Evolutionary conservation across 176 grass and related monocot species (phyloP), one percentile per base, ranked within the genome.

Genomic region (Rhipidocladum racemiflorum): DNA sequence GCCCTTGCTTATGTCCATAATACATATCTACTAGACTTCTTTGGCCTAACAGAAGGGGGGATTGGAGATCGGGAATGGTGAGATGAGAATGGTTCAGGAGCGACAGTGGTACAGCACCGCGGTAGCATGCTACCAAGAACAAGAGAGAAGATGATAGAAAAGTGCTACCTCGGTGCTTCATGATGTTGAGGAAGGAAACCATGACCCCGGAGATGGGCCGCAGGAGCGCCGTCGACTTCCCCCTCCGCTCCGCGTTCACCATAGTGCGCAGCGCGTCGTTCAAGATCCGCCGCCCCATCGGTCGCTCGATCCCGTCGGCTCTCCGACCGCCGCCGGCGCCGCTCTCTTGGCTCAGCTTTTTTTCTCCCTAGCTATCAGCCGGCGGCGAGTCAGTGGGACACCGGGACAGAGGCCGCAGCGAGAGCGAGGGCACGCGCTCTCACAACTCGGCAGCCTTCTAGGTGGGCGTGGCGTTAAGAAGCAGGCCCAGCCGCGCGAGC

Each of bases 131-230:
- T 12, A 11, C 35, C 17, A 38, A 36, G 3, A 39, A 39, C 17
- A 39, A 39, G 20, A 20, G 7, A 17, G 18, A 23, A 44, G 20
- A 42, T 29, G 27, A 0, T 2, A 30, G 5, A 53, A 5, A 16
- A 56, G 49, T 3, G 9, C 16, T 77, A 95, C 92, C 95, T 89
- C 95, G 95, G 81, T 93, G 75, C 82, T 98, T 98, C 95, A 95
- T 95, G 89, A 98, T 91, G 56, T 90, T 81, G 85, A 98, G 95
- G 75, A 98, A 98, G 71, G 92, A 91, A 67, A 91, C 79, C 84
- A 98, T 98, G 81, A 91, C 88, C 84, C 80, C 74, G 85, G 95
- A 98, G 79, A 98, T 91, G 61, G 95, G 95, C 74, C 91, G 87
- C 30, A 98, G 95, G 17, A 68, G 69, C 70, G 92, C 88, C 49